Conservation (phyloP, 148 eudicot genomes). For the Vaccinium macrocarpon region DNA sequence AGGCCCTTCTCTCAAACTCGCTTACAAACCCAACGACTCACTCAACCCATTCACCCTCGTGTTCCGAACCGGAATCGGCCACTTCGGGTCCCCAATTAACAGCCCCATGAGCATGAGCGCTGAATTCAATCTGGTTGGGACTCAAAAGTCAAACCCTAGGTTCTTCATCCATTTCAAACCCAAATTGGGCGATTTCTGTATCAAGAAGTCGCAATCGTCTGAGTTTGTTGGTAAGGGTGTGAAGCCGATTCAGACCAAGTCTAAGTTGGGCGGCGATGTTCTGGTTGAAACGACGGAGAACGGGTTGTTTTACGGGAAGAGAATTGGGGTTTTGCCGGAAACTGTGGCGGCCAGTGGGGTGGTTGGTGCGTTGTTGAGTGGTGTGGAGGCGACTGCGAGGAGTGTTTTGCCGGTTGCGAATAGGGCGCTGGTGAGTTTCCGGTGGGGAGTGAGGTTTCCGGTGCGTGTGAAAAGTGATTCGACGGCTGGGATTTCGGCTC, state of each 20-base stretch:
- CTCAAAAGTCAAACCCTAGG: constrained; percentile 38
- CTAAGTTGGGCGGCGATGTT: constrained; percentile 31
- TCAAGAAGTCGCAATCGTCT: constrained; percentile 61
- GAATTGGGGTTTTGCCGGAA: constrained; percentile 26
- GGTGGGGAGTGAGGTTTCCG: constrained; percentile 83
- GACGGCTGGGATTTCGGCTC: constrained; percentile 36
- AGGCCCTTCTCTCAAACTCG: constrained; percentile 64
- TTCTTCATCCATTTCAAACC: constrained; percentile 77
- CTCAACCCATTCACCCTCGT: constrained; percentile 57
- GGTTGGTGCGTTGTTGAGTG: constrained; percentile 37
- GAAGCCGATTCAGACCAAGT: constrained; percentile 20
- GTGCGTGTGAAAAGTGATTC: constrained; percentile 20
- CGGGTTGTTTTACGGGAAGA: constrained; percentile 19
- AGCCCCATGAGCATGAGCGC: constrained; percentile 83
- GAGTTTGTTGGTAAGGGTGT: constrained; percentile 17
- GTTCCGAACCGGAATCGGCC: constrained; percentile 68
- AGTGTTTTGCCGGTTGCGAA: constrained; percentile 52
- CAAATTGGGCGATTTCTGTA: constrained; percentile 61
- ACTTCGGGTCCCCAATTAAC: constrained; percentile 62
- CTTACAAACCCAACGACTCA: constrained; percentile 79
- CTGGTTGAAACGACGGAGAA: constrained; percentile 30
- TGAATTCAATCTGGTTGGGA: constrained; percentile 56
- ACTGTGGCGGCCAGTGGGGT: constrained; percentile 24
- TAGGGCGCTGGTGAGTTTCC: constrained; percentile 56
- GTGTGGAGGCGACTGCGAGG: constrained; percentile 57